A percentile compares a stretch with the other conserved stretches of the same genome.
phyloP scores from a whole-genome alignment of 2,329 filamentous ascomycete genomes.

The Tolypocladium guangdongense region DNA sequence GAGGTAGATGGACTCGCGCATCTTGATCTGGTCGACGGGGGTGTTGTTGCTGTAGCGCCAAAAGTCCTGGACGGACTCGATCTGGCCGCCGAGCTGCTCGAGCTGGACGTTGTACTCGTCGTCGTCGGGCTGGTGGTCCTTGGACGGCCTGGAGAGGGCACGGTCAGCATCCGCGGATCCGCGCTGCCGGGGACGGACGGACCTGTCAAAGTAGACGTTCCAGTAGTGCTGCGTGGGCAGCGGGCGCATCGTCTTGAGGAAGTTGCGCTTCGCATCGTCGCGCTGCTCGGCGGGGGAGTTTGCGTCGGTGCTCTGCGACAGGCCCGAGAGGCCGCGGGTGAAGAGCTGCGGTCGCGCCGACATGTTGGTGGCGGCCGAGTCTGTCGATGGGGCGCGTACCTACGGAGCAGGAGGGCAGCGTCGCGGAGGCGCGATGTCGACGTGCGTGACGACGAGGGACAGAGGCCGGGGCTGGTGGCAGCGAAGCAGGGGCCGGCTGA shows the following conservation, averaged over 20 bases:
- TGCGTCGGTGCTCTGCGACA: constrained; percentile 47
- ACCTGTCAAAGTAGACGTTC: constrained; percentile 59
- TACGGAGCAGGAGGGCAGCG: neutral
- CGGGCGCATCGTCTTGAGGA: constrained; percentile 61
- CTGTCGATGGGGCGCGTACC: neutral
- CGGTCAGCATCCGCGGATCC: no score
- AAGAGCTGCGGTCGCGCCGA: constrained; percentile 46
- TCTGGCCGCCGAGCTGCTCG: constrained; percentile 51
- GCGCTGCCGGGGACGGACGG: neutral
- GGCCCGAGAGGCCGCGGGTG: constrained; percentile 51
- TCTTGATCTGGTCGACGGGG: constrained; percentile 62
- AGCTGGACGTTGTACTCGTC: constrained; percentile 42
- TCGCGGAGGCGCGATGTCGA: neutral
- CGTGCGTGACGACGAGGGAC: neutral
- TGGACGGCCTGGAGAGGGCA: constrained; percentile 25
- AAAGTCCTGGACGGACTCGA: constrained; percentile 77
- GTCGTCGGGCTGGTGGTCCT: constrained; percentile 32
- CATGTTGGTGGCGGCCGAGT: constrained; percentile 29
- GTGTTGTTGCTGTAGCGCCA: constrained; percentile 78
- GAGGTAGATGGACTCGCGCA: constrained; percentile 67
- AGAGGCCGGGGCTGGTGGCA: no score
- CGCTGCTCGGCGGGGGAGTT: constrained; percentile 63
- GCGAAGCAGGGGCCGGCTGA: neutral
- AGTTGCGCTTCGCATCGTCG: constrained; percentile 74
- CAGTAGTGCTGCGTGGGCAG: constrained; percentile 73